phyloP scores from a whole-genome alignment of 306 rosid genomes.

The Castanea mollissima region DNA sequence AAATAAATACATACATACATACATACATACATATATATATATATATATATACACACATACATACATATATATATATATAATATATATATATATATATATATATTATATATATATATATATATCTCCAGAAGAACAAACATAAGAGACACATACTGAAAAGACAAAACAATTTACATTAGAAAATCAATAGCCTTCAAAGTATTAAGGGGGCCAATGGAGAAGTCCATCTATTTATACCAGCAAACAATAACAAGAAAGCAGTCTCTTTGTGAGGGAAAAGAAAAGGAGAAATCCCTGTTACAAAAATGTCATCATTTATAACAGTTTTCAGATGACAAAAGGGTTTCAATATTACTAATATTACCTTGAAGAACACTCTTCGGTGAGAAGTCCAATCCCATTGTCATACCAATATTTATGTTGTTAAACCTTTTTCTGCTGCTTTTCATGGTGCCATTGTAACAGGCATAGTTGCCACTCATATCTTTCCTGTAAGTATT shows the following conservation, averaged over 20 bases:
- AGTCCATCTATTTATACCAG: not conserved
- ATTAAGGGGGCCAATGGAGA: not conserved
- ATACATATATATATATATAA: not conserved
- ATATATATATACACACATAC: too few species aligned
- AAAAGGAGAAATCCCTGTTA: not conserved
- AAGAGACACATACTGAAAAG: not conserved
- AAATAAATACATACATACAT: not conserved
- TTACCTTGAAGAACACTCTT: constrained; percentile 77
- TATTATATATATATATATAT: too few species aligned
- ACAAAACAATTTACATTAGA: not conserved
- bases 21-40: too few species aligned
- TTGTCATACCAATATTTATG: constrained; percentile 28
- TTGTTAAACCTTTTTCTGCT: constrained; percentile 24
- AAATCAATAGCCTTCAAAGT: not conserved
- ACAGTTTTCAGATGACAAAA: not conserved
- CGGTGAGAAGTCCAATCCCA: constrained; percentile 65
- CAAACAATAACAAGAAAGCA: not conserved
- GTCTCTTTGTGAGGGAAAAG: not conserved
- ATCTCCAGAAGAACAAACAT: not conserved
- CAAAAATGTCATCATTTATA: not conserved
- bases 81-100: too few species aligned
- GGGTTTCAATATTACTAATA: not conserved
- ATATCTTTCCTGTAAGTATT: constrained; percentile 26
- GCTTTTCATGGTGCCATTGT: constrained; percentile 17
- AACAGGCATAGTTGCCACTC: constrained; percentile 12